Evolutionary conservation across 2,329 filamentous ascomycete species (phyloP), one percentile per base, ranked within the genome.

Genomic region (Elsinoe arachidis): DNA sequence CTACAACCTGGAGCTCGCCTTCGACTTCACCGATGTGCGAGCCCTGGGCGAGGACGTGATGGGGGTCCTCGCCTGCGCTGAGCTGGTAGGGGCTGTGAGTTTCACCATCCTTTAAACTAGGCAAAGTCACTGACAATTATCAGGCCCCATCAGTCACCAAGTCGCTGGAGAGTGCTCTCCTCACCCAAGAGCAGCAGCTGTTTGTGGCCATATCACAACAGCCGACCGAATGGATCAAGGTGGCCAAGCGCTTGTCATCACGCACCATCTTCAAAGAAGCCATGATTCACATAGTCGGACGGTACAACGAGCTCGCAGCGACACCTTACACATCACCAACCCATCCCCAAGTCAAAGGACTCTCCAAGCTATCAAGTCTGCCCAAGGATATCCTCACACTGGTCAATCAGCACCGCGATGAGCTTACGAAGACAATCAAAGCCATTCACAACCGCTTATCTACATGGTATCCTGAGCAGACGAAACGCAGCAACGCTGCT

Each of bases 81-180:
- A 78, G 58, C 74, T 74, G 46, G 70, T 80, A 3, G 68, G 72
- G 14, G 74, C 75, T 38, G 68, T 72, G 14, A 58, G 66, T 63
- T 1, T 7, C 37, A 3, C 15, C 15, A 2, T 38, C 33, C 26
- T 30, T 11, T 23, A 12, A 33, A n/a, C 21, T 26, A 34, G 17
- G 11, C 4, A 26, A 12, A 19, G 21, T 52, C 12, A 56, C 57
- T 51, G 59, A 51, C 60, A 34, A 51, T 15, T 4, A 17, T 1
- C 57, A 68, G 66, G 55, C 66, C 33, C 63, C 67, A 12, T 62
- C 73, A 49, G 68, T 81, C 59, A 69, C 71, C 49, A 72, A 73
- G 23, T 66, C 72, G 3, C 72, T 81, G 59, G 76, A 79, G 58
- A 71, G 74, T 35, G 72, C 74, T 1, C 71, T 81, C 2, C 65